Evolutionary conservation across 495 filamentous ascomycete species (phyloP), one percentile per base, ranked within the genome.

Genomic region (Lineolata rhizophorae): DNA sequence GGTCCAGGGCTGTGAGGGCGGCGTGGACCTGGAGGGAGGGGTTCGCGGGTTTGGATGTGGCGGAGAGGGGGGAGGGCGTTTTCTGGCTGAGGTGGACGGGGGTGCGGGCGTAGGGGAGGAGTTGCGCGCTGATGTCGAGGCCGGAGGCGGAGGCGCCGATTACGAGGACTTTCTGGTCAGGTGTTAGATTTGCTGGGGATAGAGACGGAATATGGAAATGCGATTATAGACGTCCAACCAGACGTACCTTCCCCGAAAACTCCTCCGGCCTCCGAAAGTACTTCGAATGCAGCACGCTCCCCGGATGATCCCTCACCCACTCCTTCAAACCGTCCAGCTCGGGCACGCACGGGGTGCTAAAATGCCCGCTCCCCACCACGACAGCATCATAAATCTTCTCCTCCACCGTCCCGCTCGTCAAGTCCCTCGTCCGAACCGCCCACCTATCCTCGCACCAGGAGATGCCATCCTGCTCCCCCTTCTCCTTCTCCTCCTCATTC

Each of bases 301-400:
- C 65, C 0, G 76, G 76, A 36, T 79, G 64, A 2, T 50, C 43
- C 18, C 49, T 34, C 44, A 78, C 60, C 71, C 70, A 66, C 30
- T 41, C 47, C 33, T 46, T 33, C 8, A 76, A 60, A 2, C 72
- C 71, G 1, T 46, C 32, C n/a, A 76, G 65, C 16, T 61, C 50
- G 0, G 83, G 83, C 6, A 90, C 53, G 46, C 63, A 72, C 0
- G 75, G 73, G 4, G 75, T 65, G 14, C 62, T 62, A 48, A 76
- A 90, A 44, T 92, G 81, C 1, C 83, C 83, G 37, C 61, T 81
- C 4, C 79, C 78, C n/a, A 84, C 69, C 1, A 87, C 67, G 3
- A 92, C 67, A 8, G 78, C 81, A 52, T 92, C 82, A 45, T 67
- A 62, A 13, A 44, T 29, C 35, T 51, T 36, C 37, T 50, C 50